Conservation (phyloP, 2,329 filamentous ascomycete genomes). For the Pseudophaeomoniella oleicola region DNA sequence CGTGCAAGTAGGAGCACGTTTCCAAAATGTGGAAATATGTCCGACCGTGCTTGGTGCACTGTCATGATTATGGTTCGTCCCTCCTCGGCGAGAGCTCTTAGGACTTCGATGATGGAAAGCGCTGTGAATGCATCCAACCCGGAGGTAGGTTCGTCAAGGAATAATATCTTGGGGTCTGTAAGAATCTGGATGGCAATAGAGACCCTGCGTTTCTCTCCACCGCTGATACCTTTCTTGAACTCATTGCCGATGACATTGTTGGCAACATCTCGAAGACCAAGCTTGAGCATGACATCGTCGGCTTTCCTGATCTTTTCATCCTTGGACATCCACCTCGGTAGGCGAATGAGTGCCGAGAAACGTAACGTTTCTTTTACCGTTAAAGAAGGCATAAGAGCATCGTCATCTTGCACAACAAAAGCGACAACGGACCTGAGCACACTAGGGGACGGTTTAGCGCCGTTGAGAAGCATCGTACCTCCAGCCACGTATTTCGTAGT, state of each 20-base stretch:
- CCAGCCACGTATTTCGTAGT: conserved; percentile 46
- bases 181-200: conserved; percentile 66
- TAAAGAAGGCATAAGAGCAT: conserved; percentile 57
- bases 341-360: conserved; percentile 55
- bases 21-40: conserved; percentile 57
- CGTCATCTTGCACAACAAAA: conserved; percentile 67
- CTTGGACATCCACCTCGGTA: conserved; percentile 56
- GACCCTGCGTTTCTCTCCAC: conserved; percentile 64
- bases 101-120: conserved; percentile 60
- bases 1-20: conserved; percentile 57
- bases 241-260: conserved; percentile 61
- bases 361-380: conserved; percentile 62
- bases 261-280: conserved; percentile 66
- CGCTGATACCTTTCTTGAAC: conserved; percentile 62
- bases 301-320: conserved; percentile 53
- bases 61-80: conserved; percentile 50
- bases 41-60: conserved; percentile 65
- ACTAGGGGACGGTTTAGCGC: conserved; percentile 48
- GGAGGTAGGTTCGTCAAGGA: conserved; percentile 64
- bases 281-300: conserved; percentile 57
- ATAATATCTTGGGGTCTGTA: conserved; percentile 56
- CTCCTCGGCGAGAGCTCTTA: conserved; percentile 52
- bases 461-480: conserved; percentile 57
- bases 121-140: conserved; percentile 68
- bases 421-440: conserved; percentile 60